Percentiles rank a stretch among this genome's conserved stretches.
phyloP scores from a whole-genome alignment of 1,139 yeast genomes.

The Hemisphaericaspora lyxosophila region DNA sequence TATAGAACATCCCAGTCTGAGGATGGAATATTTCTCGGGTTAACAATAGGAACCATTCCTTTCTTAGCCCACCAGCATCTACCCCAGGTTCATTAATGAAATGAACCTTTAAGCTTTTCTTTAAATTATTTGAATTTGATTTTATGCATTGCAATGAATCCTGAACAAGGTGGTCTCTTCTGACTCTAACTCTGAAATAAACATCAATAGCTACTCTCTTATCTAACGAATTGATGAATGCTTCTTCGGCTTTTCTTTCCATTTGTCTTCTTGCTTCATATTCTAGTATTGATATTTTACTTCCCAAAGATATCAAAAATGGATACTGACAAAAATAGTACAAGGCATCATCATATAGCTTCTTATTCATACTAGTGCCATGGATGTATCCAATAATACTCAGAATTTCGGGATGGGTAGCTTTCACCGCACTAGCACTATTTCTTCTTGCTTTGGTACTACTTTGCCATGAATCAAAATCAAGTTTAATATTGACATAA shows the following conservation, averaged over 20 bases:
- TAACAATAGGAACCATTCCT: slow-evolving; percentile 86
- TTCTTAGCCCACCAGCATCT: slow-evolving; percentile 91
- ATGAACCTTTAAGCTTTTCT: slow-evolving; percentile 74
- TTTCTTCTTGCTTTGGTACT: slow-evolving; percentile 16
- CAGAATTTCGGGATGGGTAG: slow-evolving; percentile 30
- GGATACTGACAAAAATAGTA: slow-evolving; percentile 82
- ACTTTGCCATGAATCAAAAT: slow-evolving; percentile 81
- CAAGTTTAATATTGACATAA: slow-evolving; percentile 70
- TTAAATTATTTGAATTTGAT: slow-evolving; percentile 58
- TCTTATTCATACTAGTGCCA: slow-evolving; percentile 30
- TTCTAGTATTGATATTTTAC: slow-evolving; percentile 77
- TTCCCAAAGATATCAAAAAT: slow-evolving; percentile 75
- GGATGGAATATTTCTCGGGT: slow-evolving; percentile 71
- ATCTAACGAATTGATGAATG: slow-evolving; percentile 74
- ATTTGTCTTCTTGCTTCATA: slow-evolving; percentile 80
- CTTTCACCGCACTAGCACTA: slow-evolving; percentile 8
- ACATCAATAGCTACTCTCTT: slow-evolving; percentile 62
- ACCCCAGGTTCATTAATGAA: slow-evolving; percentile 87
- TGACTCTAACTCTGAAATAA: slow-evolving; percentile 62
- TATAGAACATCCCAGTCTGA: slow-evolving; percentile 57
- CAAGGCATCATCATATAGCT: slow-evolving; percentile 24
- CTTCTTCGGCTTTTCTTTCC: slow-evolving; percentile 89
- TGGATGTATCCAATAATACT: slow-evolving; percentile 49
- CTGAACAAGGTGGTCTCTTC: slow-evolving; percentile 64
- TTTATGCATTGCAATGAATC: slow-evolving; percentile 76